phyloP scores from a whole-genome alignment of 2,329 filamentous ascomycete species.

The Daldinia sp. region DNA sequence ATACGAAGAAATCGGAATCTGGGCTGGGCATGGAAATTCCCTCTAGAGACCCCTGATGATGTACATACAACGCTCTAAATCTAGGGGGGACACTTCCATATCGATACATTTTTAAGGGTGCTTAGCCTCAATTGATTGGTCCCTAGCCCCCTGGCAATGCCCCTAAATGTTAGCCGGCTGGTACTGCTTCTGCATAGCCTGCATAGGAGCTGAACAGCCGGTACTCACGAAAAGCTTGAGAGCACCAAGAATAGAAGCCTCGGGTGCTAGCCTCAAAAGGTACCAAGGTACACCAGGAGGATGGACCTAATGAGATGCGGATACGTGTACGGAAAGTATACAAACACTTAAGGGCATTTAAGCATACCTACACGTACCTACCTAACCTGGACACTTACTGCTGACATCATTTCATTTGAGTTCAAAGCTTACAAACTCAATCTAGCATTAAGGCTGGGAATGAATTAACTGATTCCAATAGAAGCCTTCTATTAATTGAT shows the following conservation, averaged over 20 bases:
- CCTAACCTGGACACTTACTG: no score
- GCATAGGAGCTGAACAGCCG: slow-evolving; percentile 35
- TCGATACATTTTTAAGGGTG: slow-evolving; percentile 15
- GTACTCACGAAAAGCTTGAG: slow-evolving; percentile 25
- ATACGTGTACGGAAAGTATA: not conserved
- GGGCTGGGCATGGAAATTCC: slow-evolving; percentile 23
- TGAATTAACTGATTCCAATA: not conserved
- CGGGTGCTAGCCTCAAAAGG: not conserved
- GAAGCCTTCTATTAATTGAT: no score
- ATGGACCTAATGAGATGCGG: not conserved
- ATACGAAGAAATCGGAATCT: slow-evolving; percentile 33
- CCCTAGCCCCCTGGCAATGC: slow-evolving; percentile 1
- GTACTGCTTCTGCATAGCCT: slow-evolving; percentile 26
- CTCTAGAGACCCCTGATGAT: slow-evolving; percentile 7
- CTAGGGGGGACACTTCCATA: no score
- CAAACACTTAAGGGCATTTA: no score
- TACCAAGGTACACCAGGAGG: no score
- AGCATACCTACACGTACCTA: no score
- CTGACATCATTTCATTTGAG: slow-evolving; percentile 27
- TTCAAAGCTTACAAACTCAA: slow-evolving; percentile 14
- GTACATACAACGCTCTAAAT: slow-evolving; percentile 7
- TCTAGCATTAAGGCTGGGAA: slow-evolving; percentile 5
- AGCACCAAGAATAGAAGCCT: slow-evolving; percentile 35
- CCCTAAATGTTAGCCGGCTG: slow-evolving; percentile 15
- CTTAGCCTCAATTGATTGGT: slow-evolving; percentile 35